phyloP scores from a whole-genome alignment of 352 stramenopile genomes.

The Phytophthora fragariaefolia region DNA sequence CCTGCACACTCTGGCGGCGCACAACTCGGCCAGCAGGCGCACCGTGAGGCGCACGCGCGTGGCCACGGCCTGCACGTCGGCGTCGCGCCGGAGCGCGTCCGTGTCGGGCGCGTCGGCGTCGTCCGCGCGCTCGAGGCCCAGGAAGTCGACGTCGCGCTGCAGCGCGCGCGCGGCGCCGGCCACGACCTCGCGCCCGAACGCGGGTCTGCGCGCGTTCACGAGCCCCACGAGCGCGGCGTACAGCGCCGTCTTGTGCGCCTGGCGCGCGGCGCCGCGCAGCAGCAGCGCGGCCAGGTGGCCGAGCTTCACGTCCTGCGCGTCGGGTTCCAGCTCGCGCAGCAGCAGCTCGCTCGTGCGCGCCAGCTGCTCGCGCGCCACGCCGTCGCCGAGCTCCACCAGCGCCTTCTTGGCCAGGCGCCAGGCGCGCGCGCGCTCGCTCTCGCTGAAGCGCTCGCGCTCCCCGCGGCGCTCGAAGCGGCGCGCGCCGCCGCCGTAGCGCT shows the following conservation, averaged over 20 bases:
- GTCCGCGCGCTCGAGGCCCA: conserved; percentile 42
- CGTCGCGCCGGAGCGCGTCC: conserved; percentile 31
- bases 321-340: conserved; percentile 57
- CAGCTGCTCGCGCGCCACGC: conserved; percentile 62
- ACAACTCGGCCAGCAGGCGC: conserved; percentile 69
- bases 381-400: conserved; percentile 74
- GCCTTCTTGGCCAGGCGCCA: conserved; percentile 82
- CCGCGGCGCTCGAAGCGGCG: conserved; percentile 48
- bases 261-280: conserved; percentile 54
- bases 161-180: conserved; percentile 42
- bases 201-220: conserved; percentile 65
- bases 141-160: conserved; percentile 70
- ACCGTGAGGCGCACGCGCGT: conserved; percentile 64
- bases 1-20: conserved; percentile 63
- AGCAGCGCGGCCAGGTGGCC: conserved; percentile 61
- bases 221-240: conserved; percentile 73
- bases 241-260: conserved; percentile 77
- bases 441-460: conserved; percentile 42
- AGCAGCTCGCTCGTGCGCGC: conserved; percentile 48
- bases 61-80: conserved; percentile 53
- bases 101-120: conserved; percentile 23
- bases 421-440: conserved; percentile 71
- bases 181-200: conserved; percentile 65
- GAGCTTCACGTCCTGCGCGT: conserved; percentile 64
- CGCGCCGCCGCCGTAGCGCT: conserved; percentile 30